These are phyloP conservation scores for Chlorella sp. DNA, from an alignment of 139 green algal species.

Conservation along the genomic window DNA sequence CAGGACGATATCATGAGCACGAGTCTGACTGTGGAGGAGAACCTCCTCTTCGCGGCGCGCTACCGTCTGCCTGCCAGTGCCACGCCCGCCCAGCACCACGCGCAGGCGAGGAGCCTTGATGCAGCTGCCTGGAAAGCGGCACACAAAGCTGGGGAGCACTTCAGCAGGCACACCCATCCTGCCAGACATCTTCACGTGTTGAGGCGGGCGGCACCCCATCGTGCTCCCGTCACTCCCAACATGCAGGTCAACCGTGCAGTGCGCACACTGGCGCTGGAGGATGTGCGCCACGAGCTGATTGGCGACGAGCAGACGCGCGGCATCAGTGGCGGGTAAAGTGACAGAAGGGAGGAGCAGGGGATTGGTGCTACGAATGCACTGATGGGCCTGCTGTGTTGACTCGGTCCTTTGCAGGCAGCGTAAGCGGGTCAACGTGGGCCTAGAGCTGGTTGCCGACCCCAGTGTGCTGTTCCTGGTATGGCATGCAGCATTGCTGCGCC, in stretches of 20 bases:
- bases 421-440: conserved; percentile 79
- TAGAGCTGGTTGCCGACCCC: conserved; percentile 79
- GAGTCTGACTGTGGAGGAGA: conserved; percentile 68
- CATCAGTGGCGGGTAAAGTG: conserved; percentile 49
- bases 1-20: conserved; percentile 78
- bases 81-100: conserved; percentile 33
- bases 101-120: not conserved
- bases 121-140: too few species aligned
- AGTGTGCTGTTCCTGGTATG: conserved; percentile 73
- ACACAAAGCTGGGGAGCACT: too few species aligned
- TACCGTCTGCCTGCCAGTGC: conserved; percentile 40
- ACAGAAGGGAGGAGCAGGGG: not conserved
- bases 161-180: too few species aligned
- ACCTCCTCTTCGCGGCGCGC: conserved; percentile 53
- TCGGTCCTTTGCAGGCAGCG: conserved; percentile 58
- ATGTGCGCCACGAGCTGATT: conserved; percentile 57
- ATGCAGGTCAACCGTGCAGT: too few species aligned
- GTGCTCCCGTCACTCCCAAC: too few species aligned
- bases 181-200: too few species aligned
- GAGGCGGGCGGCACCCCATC: too few species aligned
- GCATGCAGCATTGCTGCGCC: too few species aligned
- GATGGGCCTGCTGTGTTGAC: too few species aligned
- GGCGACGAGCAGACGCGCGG: conserved; percentile 62
- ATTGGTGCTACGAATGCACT: too few species aligned
- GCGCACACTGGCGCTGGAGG: conserved; percentile 38